phyloP scores from a whole-genome alignment of 2,329 filamentous ascomycete genomes.

The Pseudogymnoascus sp. region DNA sequence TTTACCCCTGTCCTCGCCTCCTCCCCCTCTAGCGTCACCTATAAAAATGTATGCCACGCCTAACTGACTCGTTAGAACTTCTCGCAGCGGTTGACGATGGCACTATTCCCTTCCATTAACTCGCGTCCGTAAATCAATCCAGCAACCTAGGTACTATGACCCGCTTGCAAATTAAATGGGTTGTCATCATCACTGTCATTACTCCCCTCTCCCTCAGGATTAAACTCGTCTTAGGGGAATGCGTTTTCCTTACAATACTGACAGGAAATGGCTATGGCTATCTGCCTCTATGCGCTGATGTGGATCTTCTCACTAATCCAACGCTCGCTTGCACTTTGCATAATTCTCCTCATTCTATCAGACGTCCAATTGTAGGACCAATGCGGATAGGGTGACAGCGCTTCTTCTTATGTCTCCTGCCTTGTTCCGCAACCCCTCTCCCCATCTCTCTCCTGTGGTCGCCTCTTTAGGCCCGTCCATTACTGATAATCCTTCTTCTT shows the following conservation, averaged over 20 bases:
- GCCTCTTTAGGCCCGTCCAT: neutral
- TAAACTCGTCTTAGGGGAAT: neutral
- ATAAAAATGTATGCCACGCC: neutral
- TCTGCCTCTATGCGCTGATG: neutral
- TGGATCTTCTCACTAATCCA: neutral
- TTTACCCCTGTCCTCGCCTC: neutral
- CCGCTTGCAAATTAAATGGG: neutral
- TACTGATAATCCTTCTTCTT: neutral
- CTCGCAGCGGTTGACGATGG: neutral
- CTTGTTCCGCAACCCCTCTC: neutral
- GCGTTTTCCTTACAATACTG: neutral
- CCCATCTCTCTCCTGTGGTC: neutral
- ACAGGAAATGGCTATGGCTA: neutral
- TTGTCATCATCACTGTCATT: neutral
- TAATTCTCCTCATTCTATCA: neutral
- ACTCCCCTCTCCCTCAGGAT: neutral
- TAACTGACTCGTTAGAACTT: neutral
- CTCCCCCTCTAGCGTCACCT: neutral
- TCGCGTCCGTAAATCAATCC: neutral
- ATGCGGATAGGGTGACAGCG: neutral
- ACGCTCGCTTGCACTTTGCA: neutral
- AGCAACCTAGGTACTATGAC: neutral
- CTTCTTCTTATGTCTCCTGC: neutral
- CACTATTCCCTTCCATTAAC: neutral
- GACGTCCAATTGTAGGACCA: neutral